A percentile compares a stretch with the other conserved stretches of the same genome.
These are phyloP conservation scores for Hericium alpestre DNA, from an alignment of 768 basidiomycete species.

Conservation along the genomic window DNA sequence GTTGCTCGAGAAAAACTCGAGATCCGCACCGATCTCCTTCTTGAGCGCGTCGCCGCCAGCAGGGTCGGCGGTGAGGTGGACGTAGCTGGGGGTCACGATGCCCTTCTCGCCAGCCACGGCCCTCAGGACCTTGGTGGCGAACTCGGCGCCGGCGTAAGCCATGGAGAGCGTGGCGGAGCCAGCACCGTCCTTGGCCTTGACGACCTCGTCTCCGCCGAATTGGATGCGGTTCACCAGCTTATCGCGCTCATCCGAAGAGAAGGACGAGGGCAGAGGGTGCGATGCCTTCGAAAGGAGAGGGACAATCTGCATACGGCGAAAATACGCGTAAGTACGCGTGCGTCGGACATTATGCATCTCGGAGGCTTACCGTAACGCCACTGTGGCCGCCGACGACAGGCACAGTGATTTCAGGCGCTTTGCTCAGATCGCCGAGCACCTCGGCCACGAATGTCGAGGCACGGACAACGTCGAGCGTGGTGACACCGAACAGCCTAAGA, in stretches of 20 bases:
- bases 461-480: conserved; percentile 94
- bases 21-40: conserved; percentile 62
- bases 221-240: conserved; percentile 78
- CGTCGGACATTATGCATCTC: not conserved
- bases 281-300: conserved; percentile 89
- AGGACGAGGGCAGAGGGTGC: conserved; percentile 54
- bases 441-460: conserved; percentile 94
- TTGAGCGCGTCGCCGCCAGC: conserved; percentile 63
- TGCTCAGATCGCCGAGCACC: conserved; percentile 51
- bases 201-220: conserved; percentile 95
- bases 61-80: conserved; percentile 65
- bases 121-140: conserved; percentile 70
- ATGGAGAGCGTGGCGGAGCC: conserved; percentile 96
- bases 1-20: conserved; percentile 83
- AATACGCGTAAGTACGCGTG: not conserved
- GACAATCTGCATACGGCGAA: conserved; percentile 49
- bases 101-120: conserved; percentile 85
- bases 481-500: conserved; percentile 87
- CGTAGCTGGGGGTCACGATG: conserved; percentile 74
- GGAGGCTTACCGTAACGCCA: conserved; percentile 66
- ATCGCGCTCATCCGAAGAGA: conserved; percentile 39
- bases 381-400: conserved; percentile 95
- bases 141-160: conserved; percentile 91
- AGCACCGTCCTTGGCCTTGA: conserved; percentile 90
- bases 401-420: conserved; percentile 54